These are phyloP conservation scores for Cavenderia fasciculata DNA, from an alignment of 78 protist species.

Conservation along the genomic window DNA sequence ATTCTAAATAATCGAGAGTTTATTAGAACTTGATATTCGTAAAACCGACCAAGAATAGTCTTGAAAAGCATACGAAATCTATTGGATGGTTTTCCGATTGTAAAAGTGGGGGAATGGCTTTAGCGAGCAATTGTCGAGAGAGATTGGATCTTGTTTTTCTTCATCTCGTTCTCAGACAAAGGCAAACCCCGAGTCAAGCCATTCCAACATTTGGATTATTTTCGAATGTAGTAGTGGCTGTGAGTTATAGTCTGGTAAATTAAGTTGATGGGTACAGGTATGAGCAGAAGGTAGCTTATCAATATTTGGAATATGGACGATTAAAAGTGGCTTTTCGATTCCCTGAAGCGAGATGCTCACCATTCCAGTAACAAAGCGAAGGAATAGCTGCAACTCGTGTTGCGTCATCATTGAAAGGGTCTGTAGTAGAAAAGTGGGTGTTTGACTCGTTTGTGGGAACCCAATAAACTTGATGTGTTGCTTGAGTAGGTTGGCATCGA, in stretches of 20 bases:
- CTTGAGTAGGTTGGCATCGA: conserved; percentile 15
- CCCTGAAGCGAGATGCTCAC: conserved; percentile 39
- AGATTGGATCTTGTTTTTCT: no score
- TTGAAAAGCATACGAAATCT: no score
- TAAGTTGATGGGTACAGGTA: conserved; percentile 54
- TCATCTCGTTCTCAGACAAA: conserved; percentile 8
- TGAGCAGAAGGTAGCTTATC: conserved; percentile 52
- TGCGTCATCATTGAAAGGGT: conserved; percentile 30
- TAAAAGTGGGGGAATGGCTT: no score
- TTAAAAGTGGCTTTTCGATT: conserved; percentile 34
- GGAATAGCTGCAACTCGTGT: conserved; percentile 53
- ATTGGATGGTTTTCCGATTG: no score
- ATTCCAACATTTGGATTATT: conserved; percentile 38
- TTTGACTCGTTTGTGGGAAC: not conserved
- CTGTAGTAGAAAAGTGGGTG: not conserved
- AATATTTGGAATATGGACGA: conserved; percentile 31
- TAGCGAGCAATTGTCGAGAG: no score
- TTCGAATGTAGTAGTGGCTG: not conserved
- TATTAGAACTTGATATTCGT: no score
- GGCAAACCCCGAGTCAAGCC: conserved; percentile 50
- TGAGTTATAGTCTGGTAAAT: conserved; percentile 52
- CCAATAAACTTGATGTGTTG: conserved; percentile 47
- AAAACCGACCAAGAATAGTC: no score
- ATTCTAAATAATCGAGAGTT: no score
- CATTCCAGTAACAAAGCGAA: conserved; percentile 56